These are phyloP conservation scores for Fonsecaea pedrosoi DNA, from an alignment of 2,329 filamentous ascomycete genomes.

Conservation along the genomic window DNA sequence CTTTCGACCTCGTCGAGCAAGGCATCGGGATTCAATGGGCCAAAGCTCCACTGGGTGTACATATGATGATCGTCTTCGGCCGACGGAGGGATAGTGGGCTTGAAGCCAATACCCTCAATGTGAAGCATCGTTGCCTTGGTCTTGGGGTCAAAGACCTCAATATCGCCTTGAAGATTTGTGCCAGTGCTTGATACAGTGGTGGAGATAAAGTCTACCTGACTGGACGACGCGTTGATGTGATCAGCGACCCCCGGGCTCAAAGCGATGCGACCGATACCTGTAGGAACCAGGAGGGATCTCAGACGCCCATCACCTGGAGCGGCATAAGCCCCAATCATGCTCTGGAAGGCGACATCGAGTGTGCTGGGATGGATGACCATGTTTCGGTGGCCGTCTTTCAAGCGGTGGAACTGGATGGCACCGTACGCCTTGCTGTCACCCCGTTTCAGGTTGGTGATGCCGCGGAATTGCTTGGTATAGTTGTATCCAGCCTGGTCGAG, in stretches of 20 bases:
- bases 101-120: conserved; percentile 11
- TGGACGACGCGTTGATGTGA: conserved; percentile 8
- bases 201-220: conserved; percentile 18
- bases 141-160: conserved; percentile 19
- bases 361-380: conserved; percentile 1
- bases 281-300: not conserved
- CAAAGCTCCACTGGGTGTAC: conserved; percentile 3
- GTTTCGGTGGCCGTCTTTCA: not conserved
- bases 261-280: conserved; percentile 3
- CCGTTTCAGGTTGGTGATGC: not conserved
- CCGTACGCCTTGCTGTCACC: conserved; percentile 1
- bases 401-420: not conserved
- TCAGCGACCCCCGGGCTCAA: conserved; percentile 4
- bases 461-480: conserved; percentile 2
- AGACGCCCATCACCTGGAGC: conserved; percentile 1
- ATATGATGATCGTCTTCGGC: conserved; percentile 10
- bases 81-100: not conserved
- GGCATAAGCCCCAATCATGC: not conserved
- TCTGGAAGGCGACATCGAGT: conserved; percentile 1
- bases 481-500: conserved; percentile 3
- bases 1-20: conserved; percentile 10
- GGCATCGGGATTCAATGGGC: conserved; percentile 9
- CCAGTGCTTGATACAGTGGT: conserved; percentile 15
- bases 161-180: conserved; percentile 20
- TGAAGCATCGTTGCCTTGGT: conserved; percentile 18